Evolutionary conservation across 31 red algal species (phyloP).

Genomic region (Bonnemaisonia californica): DNA sequence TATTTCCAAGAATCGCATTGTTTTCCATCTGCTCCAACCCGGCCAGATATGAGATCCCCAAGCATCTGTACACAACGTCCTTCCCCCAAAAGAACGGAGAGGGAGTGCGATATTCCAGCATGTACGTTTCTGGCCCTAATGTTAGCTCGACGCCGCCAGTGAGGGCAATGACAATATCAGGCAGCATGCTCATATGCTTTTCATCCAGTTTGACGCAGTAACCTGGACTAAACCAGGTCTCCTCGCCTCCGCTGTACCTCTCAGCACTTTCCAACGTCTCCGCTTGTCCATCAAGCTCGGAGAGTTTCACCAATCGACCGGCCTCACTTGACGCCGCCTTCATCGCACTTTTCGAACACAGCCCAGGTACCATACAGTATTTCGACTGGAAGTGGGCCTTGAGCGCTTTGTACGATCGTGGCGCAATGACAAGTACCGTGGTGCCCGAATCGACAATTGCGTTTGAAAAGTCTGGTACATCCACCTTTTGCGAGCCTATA

Average conservation of each 20-base stretch:
- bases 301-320: background rate
- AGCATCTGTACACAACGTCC: conserved; percentile 60
- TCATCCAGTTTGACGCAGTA: conserved; percentile 64
- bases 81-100: background rate
- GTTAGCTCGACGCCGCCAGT: conserved; percentile 43
- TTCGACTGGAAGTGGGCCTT: conserved; percentile 74
- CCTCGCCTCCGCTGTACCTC: background rate
- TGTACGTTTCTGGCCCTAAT: conserved; percentile 71
- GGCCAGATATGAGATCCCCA: conserved; percentile 77
- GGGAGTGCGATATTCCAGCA: conserved; percentile 47
- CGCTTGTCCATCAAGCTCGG: background rate
- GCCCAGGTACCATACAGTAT: conserved; percentile 83
- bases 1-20: conserved; percentile 80
- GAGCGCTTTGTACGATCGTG: conserved; percentile 56
- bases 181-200: conserved; percentile 62
- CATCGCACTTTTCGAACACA: conserved; percentile 34
- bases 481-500: conserved; percentile 35
- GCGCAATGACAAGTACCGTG: conserved; percentile 71
- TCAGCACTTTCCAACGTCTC: background rate
- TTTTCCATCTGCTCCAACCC: conserved; percentile 59
- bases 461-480: conserved; percentile 52
- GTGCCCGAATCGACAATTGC: conserved; percentile 93
- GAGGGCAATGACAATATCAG: conserved; percentile 62
- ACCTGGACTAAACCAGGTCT: conserved; percentile 80
- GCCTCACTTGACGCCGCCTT: background rate